These are phyloP conservation scores for Claviceps quebecensis DNA, from an alignment of 2,329 filamentous ascomycete genomes.

Conservation along the genomic window DNA sequence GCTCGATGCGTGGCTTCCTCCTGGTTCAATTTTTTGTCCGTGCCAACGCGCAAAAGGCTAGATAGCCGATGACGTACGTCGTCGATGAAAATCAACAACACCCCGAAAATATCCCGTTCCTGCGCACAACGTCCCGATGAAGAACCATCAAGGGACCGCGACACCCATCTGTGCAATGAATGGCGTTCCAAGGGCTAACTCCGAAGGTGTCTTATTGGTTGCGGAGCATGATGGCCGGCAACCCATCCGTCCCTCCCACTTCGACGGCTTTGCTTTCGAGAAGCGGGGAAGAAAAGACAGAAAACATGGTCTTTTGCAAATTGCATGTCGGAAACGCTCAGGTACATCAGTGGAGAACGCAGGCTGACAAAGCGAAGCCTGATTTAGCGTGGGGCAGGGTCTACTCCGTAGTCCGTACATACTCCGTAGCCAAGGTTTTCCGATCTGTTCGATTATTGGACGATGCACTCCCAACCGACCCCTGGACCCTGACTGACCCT, in stretches of 20 bases:
- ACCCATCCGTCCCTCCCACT: neutral
- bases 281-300: constrained; percentile 5
- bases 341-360: neutral
- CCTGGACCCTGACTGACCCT: constrained; percentile 17
- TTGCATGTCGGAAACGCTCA: neutral
- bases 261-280: neutral
- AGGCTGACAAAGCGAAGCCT: neutral
- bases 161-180: too few species aligned
- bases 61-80: neutral
- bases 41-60: neutral
- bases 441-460: constrained; percentile 26
- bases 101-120: neutral
- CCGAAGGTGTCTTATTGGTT: neutral
- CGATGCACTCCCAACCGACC: constrained; percentile 3
- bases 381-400: neutral
- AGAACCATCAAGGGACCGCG: too few species aligned
- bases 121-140: too few species aligned
- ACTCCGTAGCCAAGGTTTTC: neutral
- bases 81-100: neutral
- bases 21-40: too few species aligned
- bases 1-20: too few species aligned
- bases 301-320: neutral
- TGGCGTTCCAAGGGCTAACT: too few species aligned
- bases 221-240: neutral
- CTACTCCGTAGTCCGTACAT: neutral